Base-by-base conservation (phyloP, 169 alveolate species). In the Plasmodium gaboni region DNA sequence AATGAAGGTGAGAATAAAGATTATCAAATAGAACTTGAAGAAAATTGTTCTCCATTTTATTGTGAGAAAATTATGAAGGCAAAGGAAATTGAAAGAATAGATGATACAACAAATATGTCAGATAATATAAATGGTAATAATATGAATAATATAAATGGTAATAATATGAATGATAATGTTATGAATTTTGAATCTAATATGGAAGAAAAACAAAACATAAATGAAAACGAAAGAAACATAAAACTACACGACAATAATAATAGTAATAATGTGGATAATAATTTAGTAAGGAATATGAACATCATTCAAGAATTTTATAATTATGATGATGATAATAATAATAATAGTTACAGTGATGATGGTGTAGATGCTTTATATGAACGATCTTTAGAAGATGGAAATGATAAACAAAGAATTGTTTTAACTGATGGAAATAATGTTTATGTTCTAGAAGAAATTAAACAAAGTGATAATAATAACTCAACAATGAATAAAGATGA, bases 11-110 rank as follows among this genome's bases (percentile, higher is more conserved):
- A 26, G 32, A 74, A 61, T 10, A 61, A n/a, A 1, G 88, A 74
- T 13, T 74, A 61, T 46, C 88, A 74, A 53, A 60, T 74, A 5
- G 88, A 74, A 15, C 50, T 74, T 24, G 88, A 74, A 53, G 88
- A 74, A 51, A 74, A 73, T 12, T 74, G 88, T 32, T 74, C 88
- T n/a, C 88, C 88, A 6, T 74, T 74, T 46, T 74, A 61, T 24
- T 74, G 88, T 53, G 88, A 74, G 12, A 74, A 74, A 67, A 50
- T 74, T 55, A 74, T 74, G 88, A 74, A 61, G 32, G 88, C 88
- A 28, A 60, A 74, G 50, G 88, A 74, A 67, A 51, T 74, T 13
- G 55, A 32, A 15, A 2, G 42, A 15, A 2, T 12, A 1, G 59
- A 50, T 1, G 59, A 50, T 7, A 64, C 46, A 24, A 28, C 5